A percentile compares a stretch with the other conserved stretches of the same genome.
Evolutionary conservation across 164 flowering plant species (phyloP).

Genomic region (Magnolia sinica): DNA sequence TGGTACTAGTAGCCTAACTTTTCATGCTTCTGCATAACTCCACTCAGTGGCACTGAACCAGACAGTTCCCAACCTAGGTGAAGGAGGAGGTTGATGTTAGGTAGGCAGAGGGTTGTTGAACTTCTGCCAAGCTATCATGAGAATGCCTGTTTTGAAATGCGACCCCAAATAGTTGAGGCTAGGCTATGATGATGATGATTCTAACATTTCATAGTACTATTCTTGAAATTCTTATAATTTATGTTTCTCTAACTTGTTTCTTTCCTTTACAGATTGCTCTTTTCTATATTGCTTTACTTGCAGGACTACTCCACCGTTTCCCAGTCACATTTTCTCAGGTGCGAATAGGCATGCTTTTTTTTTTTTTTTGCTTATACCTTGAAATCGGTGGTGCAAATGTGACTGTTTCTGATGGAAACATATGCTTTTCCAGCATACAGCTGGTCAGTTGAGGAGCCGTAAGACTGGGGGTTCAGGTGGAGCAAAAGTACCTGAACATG

Average conservation of each 20-base stretch:
- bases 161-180: background rate
- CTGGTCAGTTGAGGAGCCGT: conserved; percentile 89
- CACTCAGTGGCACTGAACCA: too few species aligned
- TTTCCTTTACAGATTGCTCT: conserved; percentile 66
- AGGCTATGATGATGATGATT: too few species aligned
- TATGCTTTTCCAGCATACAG: conserved; percentile 46
- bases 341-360: conserved; percentile 4
- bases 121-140: background rate
- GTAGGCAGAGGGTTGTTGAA: background rate
- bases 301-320: conserved; percentile 78
- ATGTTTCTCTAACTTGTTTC: conserved; percentile 4
- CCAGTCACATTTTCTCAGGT: conserved; percentile 92
- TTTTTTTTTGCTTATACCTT: conserved; percentile 3
- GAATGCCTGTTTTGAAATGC: background rate
- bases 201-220: too few species aligned
- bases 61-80: too few species aligned
- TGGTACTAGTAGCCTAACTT: too few species aligned
- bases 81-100: too few species aligned
- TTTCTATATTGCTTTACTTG: conserved; percentile 86
- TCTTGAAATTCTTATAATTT: background rate
- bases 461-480: conserved; percentile 72
- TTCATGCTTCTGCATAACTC: too few species aligned
- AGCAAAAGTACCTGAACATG: conserved; percentile 71
- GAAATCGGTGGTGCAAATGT: conserved; percentile 9
- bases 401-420: conserved; percentile 6